phyloP scores from a whole-genome alignment of 129 eudicot genomes.

The Erigeron canadensis region DNA sequence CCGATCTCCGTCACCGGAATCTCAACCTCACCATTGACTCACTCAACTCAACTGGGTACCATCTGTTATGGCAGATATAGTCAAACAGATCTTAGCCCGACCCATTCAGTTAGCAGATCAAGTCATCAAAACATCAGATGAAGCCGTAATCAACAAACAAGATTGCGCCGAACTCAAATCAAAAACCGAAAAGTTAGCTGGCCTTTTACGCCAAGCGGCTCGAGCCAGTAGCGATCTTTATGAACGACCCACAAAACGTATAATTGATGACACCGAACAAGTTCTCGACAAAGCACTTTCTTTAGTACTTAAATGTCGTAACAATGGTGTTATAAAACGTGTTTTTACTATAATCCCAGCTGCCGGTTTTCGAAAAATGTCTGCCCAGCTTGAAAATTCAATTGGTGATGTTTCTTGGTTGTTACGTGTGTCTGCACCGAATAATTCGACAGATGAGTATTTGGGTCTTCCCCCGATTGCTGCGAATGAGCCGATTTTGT shows the following conservation, averaged over 20 bases:
- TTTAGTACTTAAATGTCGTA: slow-evolving; percentile 38
- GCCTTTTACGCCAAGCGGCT: slow-evolving; percentile 45
- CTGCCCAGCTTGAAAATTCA: slow-evolving; percentile 42
- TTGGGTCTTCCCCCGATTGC: slow-evolving; percentile 45
- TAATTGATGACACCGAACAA: slow-evolving; percentile 45
- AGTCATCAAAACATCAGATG: slow-evolving; percentile 36
- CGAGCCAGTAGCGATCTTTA: slow-evolving; percentile 43
- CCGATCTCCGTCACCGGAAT: slow-evolving; percentile 26
- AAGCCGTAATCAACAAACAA: slow-evolving; percentile 34
- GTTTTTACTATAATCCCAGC: slow-evolving; percentile 45
- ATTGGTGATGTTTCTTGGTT: slow-evolving; percentile 45
- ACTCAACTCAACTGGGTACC: background rate
- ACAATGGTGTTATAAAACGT: slow-evolving; percentile 35
- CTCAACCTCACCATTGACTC: background rate
- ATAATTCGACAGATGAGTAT: slow-evolving; percentile 36
- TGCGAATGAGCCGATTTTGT: slow-evolving; percentile 45
- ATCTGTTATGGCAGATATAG: slow-evolving; percentile 38
- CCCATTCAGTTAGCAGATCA: slow-evolving; percentile 48
- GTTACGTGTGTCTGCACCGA: slow-evolving; percentile 43
- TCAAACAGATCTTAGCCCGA: slow-evolving; percentile 38
- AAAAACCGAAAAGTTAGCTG: slow-evolving; percentile 39
- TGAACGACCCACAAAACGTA: slow-evolving; percentile 45
- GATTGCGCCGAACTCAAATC: slow-evolving; percentile 44
- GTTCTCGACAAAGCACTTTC: slow-evolving; percentile 39
- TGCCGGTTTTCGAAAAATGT: slow-evolving; percentile 46